A percentile compares a stretch with the other conserved stretches of the same genome.
phyloP scores from a whole-genome alignment of 2,329 filamentous ascomycete genomes.

The Stylonectria norvegica region DNA sequence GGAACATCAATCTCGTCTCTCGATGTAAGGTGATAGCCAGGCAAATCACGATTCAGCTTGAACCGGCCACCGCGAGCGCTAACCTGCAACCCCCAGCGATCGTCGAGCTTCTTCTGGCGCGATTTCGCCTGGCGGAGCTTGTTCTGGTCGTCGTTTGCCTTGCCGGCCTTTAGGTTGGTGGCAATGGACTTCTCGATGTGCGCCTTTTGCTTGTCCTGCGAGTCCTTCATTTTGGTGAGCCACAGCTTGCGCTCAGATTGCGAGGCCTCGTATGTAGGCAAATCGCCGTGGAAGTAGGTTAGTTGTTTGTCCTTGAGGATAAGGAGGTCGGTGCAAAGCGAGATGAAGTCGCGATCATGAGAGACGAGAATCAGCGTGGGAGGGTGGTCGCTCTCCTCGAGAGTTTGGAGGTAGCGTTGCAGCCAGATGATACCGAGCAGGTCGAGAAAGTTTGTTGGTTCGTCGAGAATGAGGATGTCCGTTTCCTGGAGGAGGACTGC shows the following conservation, averaged over 20 bases:
- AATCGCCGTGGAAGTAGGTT: constrained; percentile 70
- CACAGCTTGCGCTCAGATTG: constrained; percentile 65
- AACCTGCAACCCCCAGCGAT: constrained; percentile 74
- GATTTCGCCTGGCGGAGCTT: constrained; percentile 83
- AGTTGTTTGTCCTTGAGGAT: constrained; percentile 70
- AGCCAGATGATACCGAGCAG: constrained; percentile 82
- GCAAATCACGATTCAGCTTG: constrained; percentile 73
- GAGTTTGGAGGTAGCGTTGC: constrained; percentile 63
- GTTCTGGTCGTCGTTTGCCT: constrained; percentile 76
- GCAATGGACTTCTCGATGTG: constrained; percentile 77
- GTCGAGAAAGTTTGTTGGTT: constrained; percentile 85
- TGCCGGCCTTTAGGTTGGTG: constrained; percentile 71
- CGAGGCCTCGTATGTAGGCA: constrained; percentile 68
- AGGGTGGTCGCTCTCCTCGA: constrained; percentile 50
- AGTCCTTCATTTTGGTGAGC: constrained; percentile 73
- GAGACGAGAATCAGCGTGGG: constrained; percentile 76
- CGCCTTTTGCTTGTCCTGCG: constrained; percentile 74
- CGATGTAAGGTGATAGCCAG: constrained; percentile 55
- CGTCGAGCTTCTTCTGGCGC: constrained; percentile 79
- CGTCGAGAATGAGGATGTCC: constrained; percentile 78
- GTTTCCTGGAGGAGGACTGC: constrained; percentile 66
- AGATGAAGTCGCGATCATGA: constrained; percentile 79
- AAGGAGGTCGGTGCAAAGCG: constrained; percentile 73
- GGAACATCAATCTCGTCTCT: constrained; percentile 71
- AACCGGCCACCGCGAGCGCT: constrained; percentile 69